Evolutionary conservation across 257 asterid genomes (phyloP).

Genomic region (Phtheirospermum japonicum): DNA sequence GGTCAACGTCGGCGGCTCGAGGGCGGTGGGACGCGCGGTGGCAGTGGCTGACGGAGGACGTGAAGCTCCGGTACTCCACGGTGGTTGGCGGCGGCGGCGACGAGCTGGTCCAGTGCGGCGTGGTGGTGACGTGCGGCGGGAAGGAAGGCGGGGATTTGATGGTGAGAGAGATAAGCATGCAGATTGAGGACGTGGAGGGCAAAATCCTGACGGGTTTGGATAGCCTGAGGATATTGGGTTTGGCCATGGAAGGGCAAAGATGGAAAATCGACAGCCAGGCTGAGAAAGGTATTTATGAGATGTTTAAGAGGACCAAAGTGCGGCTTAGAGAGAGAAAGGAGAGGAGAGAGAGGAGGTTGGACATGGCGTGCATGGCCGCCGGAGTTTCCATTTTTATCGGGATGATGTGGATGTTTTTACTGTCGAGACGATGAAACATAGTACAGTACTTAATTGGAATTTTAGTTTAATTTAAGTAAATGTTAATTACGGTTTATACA

Average conservation of each 20-base stretch:
- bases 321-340: not conserved
- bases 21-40: constrained; percentile 51
- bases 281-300: not conserved
- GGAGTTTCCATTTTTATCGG: not conserved
- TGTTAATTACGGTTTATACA: not conserved
- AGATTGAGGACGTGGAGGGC: not conserved
- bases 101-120: constrained; percentile 30
- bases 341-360: not conserved
- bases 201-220: not conserved
- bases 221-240: not conserved
- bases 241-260: constrained; percentile 5
- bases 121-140: constrained; percentile 34
- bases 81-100: constrained; percentile 29
- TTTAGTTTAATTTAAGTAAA: too few species aligned
- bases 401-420: not conserved
- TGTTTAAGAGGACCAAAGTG: not conserved
- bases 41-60: constrained; percentile 56
- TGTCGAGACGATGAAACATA: not conserved
- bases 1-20: constrained; percentile 45
- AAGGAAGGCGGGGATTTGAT: constrained; percentile 18
- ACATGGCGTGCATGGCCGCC: not conserved
- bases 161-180: not conserved
- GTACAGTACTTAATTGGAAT: not conserved
- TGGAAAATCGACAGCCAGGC: not conserved
- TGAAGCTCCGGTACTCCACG: constrained; percentile 43